These are phyloP conservation scores for Clarireedia hainanense DNA, from an alignment of 2,329 filamentous ascomycete genomes.

Conservation along the genomic window DNA sequence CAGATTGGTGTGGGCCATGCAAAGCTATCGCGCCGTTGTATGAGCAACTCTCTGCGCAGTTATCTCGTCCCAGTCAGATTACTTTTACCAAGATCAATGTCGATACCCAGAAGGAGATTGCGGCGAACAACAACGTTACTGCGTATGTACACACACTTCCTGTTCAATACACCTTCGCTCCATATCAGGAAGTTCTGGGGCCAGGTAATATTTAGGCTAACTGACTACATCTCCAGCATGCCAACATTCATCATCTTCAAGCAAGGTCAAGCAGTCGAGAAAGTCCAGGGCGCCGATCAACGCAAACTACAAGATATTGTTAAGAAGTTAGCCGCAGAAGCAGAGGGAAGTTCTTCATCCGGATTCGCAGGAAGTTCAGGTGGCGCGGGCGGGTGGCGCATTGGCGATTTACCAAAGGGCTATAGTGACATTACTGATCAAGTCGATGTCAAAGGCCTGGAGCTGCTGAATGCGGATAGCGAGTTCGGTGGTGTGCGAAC, in stretches of 20 bases:
- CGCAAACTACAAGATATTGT: constrained; percentile 63
- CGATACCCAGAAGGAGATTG: constrained; percentile 67
- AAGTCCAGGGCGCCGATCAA: constrained; percentile 67
- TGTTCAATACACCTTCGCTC: background rate
- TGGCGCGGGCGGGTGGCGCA: constrained; percentile 57
- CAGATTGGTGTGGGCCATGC: constrained; percentile 80
- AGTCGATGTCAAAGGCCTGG: constrained; percentile 70
- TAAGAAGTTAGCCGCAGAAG: constrained; percentile 61
- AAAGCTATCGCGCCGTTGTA: constrained; percentile 77
- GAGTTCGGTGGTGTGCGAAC: constrained; percentile 64
- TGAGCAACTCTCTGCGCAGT: constrained; percentile 62
- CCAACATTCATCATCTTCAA: constrained; percentile 92
- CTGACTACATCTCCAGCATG: constrained; percentile 37
- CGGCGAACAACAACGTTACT: constrained; percentile 63
- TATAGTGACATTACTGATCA: constrained; percentile 79
- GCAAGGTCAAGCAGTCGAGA: constrained; percentile 57
- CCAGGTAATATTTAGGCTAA: constrained; percentile 3
- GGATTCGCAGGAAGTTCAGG: constrained; percentile 26
- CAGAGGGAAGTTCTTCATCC: constrained; percentile 38
- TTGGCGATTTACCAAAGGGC: constrained; percentile 65
- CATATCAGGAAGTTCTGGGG: background rate
- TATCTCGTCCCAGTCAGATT: constrained; percentile 64
- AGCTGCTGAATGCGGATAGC: constrained; percentile 80
- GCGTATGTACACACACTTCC: constrained; percentile 37
- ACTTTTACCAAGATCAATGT: constrained; percentile 85